Evolutionary conservation across 306 rosid genomes (phyloP).

Genomic region (Trifolium dubium): DNA sequence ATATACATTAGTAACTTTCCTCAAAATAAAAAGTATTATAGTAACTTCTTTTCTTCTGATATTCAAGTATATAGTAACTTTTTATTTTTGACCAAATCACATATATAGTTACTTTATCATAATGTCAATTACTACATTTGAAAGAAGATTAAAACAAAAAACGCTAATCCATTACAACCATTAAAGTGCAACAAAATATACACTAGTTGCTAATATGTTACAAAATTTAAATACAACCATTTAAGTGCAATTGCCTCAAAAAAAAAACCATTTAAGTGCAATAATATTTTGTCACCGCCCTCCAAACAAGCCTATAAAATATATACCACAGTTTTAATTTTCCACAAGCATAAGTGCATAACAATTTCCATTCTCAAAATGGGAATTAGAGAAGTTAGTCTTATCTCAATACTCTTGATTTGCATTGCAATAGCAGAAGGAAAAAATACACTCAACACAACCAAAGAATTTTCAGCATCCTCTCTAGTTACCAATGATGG

Average conservation of each 20-base stretch:
- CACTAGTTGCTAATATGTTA: neutral
- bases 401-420: conserved; percentile 35
- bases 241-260: too few species aligned
- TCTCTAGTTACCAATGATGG: conserved; percentile 44
- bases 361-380: neutral
- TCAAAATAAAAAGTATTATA: too few species aligned
- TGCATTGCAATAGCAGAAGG: conserved; percentile 36
- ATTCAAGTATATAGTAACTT: too few species aligned
- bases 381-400: conserved; percentile 15
- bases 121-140: neutral
- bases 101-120: too few species aligned
- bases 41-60: too few species aligned
- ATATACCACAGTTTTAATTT: neutral
- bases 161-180: too few species aligned
- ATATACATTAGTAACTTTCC: too few species aligned
- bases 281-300: neutral
- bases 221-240: neutral
- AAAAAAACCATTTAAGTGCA: neutral
- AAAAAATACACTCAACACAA: conserved; percentile 29
- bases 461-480: conserved; percentile 17
- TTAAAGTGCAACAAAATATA: neutral
- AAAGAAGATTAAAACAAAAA: too few species aligned
- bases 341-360: neutral
- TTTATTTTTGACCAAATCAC: too few species aligned
- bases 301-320: conserved; percentile 15